Evolutionary conservation across 345 rosid species (phyloP).

Genomic region (Ceriops decandra): DNA sequence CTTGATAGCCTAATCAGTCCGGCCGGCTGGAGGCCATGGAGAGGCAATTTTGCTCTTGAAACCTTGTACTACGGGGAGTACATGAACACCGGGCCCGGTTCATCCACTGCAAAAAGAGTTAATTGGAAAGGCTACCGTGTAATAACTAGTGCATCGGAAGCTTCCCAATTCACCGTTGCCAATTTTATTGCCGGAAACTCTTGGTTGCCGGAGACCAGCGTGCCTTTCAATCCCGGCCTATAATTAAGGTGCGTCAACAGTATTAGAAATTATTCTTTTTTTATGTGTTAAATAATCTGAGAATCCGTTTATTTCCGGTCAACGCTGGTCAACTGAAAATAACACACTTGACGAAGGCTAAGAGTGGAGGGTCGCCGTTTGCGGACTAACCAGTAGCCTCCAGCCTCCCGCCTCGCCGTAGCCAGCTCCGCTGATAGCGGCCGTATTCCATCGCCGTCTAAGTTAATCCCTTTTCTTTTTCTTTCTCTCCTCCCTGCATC

Average conservation of each 20-base stretch:
- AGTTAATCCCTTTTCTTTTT: too few species aligned
- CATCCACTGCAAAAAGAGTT: conserved; percentile 51
- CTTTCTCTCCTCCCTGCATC: too few species aligned
- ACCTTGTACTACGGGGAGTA: conserved; percentile 73
- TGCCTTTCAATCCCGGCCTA: conserved; percentile 61
- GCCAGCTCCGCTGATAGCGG: too few species aligned
- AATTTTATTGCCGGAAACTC: conserved; percentile 45
- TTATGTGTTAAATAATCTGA: too few species aligned
- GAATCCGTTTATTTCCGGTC: too few species aligned
- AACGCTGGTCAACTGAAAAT: too few species aligned
- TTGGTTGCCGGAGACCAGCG: conserved; percentile 58
- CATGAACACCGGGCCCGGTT: conserved; percentile 62
- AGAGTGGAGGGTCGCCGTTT: too few species aligned
- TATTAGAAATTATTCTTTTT: too few species aligned
- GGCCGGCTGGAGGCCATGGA: conserved; percentile 71
- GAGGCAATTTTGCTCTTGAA: conserved; percentile 41
- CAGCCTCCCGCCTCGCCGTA: too few species aligned
- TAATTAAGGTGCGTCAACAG: conserved; percentile 12
- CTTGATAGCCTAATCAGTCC: conserved; percentile 46
- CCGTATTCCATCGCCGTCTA: too few species aligned
- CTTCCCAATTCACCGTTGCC: conserved; percentile 48
- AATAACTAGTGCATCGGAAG: conserved; percentile 40
- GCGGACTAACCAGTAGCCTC: too few species aligned
- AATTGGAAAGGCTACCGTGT: conserved; percentile 68
- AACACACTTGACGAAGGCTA: too few species aligned